Conservation (phyloP, 495 filamentous ascomycete genomes). For the Neurospora intermedia region DNA sequence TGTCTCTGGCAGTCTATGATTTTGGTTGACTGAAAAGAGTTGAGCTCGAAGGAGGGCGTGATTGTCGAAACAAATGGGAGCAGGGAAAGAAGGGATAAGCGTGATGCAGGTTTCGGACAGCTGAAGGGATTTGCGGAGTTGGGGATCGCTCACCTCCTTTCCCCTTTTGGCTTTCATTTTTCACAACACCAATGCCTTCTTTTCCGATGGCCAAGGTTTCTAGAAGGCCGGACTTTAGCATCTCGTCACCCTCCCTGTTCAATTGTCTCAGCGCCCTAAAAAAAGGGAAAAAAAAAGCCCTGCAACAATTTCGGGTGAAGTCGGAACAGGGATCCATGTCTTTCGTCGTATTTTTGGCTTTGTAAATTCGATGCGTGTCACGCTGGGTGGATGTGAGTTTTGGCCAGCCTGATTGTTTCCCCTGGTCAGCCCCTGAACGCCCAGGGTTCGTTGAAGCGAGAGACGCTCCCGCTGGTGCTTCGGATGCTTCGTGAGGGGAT, state of each 20-base stretch:
- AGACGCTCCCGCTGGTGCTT: neutral
- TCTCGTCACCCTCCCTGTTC: neutral
- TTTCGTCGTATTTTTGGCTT: neutral
- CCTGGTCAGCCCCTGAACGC: neutral
- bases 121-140: neutral
- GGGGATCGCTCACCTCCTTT: neutral
- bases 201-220: neutral
- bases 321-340: neutral
- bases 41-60: neutral
- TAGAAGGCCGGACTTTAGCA: neutral
- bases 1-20: neutral
- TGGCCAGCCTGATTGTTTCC: neutral
- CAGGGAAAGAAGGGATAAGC: neutral
- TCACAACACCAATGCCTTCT: neutral
- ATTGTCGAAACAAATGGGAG: neutral
- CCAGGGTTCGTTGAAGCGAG: neutral
- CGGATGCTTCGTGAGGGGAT: neutral
- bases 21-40: neutral
- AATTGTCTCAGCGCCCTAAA: neutral
- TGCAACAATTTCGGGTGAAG: neutral
- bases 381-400: neutral
- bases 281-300: neutral
- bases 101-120: neutral
- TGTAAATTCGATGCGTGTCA: neutral
- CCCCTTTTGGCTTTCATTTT: neutral